These are phyloP conservation scores for Gnomoniopsis smithogilvyi DNA, from an alignment of 2,329 filamentous ascomycete genomes.

Conservation along the genomic window DNA sequence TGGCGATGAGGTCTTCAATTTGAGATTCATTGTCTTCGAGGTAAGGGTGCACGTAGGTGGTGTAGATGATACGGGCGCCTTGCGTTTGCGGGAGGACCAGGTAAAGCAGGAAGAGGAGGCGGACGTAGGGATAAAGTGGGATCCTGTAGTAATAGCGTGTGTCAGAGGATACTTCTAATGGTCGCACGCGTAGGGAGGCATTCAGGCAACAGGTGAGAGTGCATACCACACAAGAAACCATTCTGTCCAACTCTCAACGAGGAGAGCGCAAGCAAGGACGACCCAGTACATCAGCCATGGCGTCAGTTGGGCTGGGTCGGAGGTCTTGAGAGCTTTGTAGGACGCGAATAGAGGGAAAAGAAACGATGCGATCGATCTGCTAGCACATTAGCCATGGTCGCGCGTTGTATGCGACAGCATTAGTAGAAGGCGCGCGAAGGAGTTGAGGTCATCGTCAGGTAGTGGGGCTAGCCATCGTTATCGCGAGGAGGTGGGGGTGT, in stretches of 20 bases:
- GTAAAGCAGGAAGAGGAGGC: conserved; percentile 83
- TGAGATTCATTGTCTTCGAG: conserved; percentile 79
- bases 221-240: conserved; percentile 79
- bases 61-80: conserved; percentile 82
- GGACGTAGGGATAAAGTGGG: conserved; percentile 91
- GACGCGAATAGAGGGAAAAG: conserved; percentile 95
- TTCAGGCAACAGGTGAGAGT: background rate
- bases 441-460: conserved; percentile 18
- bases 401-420: conserved; percentile 6
- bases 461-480: conserved; percentile 12
- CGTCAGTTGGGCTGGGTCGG: conserved; percentile 81
- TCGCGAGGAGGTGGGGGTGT: conserved; percentile 21
- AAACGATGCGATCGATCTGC: conserved; percentile 80
- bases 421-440: conserved; percentile 10
- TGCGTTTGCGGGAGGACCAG: conserved; percentile 98
- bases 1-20: conserved; percentile 87
- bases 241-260: conserved; percentile 82
- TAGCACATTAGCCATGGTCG: conserved; percentile 12
- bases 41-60: conserved; percentile 82
- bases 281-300: conserved; percentile 99
- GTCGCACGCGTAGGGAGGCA: background rate
- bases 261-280: conserved; percentile 75
- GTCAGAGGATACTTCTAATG: background rate
- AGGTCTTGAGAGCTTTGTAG: conserved; percentile 94
- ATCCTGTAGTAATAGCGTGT: conserved; percentile 49